These are phyloP conservation scores for Auriscalpium orientale DNA, from an alignment of 768 basidiomycete genomes.

Conservation along the genomic window DNA sequence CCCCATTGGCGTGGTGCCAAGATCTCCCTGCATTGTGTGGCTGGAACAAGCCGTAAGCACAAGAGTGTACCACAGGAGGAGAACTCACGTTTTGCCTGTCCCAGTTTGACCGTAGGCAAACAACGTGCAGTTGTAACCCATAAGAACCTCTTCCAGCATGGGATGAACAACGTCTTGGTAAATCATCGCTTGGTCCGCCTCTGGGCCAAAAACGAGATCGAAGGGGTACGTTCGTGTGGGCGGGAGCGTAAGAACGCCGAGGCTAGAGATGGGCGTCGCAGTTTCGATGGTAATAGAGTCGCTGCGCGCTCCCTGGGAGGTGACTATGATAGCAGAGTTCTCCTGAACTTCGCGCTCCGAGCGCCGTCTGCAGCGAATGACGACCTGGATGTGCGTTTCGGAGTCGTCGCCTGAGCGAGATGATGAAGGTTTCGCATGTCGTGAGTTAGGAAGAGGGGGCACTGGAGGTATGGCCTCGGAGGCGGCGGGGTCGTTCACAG, in stretches of 20 bases:
- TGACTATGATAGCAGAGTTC: slow-evolving; percentile 82
- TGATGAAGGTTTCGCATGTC: slow-evolving; percentile 16
- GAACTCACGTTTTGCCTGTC: slow-evolving; percentile 91
- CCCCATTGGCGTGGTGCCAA: slow-evolving; percentile 73
- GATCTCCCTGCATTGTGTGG: slow-evolving; percentile 97
- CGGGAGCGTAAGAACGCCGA: slow-evolving; percentile 69
- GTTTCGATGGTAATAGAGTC: slow-evolving; percentile 79
- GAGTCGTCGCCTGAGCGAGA: slow-evolving; percentile 28
- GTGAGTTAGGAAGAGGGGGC: background rate
- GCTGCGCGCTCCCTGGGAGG: slow-evolving; percentile 66
- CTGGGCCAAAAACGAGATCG: slow-evolving; percentile 93
- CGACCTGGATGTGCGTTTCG: slow-evolving; percentile 89
- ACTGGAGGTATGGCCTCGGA: background rate
- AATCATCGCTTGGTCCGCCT: slow-evolving; percentile 90
- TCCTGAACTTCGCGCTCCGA: slow-evolving; percentile 81
- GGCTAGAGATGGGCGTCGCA: slow-evolving; percentile 53
- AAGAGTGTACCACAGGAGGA: no score
- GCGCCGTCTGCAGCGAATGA: slow-evolving; percentile 80
- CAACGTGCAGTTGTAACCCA: slow-evolving; percentile 94
- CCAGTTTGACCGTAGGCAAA: slow-evolving; percentile 99
- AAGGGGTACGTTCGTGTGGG: slow-evolving; percentile 87
- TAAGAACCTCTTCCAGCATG: slow-evolving; percentile 88
- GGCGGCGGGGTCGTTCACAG: slow-evolving; percentile 17
- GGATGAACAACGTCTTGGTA: slow-evolving; percentile 92
- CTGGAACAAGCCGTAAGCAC: slow-evolving; percentile 27